Evolutionary conservation across 192 early-diverging fungal genomes (phyloP).

Genomic region (Gamsiella multidivaricata): DNA sequence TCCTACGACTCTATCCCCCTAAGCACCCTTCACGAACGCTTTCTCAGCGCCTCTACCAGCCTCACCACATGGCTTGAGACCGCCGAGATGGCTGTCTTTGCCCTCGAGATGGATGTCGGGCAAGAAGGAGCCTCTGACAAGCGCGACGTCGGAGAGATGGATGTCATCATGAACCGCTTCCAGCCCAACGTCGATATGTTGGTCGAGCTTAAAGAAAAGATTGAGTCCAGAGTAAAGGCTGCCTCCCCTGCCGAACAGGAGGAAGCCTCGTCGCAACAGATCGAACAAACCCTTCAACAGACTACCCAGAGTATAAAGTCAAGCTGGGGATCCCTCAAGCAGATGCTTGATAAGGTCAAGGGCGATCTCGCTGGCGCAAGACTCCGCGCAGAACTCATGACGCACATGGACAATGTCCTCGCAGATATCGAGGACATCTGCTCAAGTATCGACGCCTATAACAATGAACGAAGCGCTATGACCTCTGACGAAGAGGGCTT

Average conservation of each 20-base stretch:
- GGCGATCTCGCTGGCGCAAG: constrained; percentile 57
- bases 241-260: constrained; percentile 7
- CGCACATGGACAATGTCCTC: constrained; percentile 44
- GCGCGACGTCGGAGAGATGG: constrained; percentile 54
- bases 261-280: constrained; percentile 17
- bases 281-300: constrained; percentile 41
- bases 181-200: constrained; percentile 57
- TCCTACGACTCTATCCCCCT: constrained; percentile 49
- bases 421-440: constrained; percentile 43
- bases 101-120: constrained; percentile 62
- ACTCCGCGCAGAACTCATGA: constrained; percentile 39
- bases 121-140: constrained; percentile 53
- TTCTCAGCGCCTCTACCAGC: constrained; percentile 37
- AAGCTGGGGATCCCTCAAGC: constrained; percentile 67
- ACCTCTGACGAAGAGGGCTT: constrained; percentile 48
- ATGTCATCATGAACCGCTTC: constrained; percentile 57
- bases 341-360: constrained; percentile 65
- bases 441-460: constrained; percentile 41
- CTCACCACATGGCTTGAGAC: constrained; percentile 62
- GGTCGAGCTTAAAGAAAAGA: constrained; percentile 56
- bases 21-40: constrained; percentile 46
- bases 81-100: constrained; percentile 65
- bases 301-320: constrained; percentile 58
- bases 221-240: constrained; percentile 35
- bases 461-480: constrained; percentile 50